Conservation (phyloP, 257 asterid genomes). For the Solanum chmielewskii region DNA sequence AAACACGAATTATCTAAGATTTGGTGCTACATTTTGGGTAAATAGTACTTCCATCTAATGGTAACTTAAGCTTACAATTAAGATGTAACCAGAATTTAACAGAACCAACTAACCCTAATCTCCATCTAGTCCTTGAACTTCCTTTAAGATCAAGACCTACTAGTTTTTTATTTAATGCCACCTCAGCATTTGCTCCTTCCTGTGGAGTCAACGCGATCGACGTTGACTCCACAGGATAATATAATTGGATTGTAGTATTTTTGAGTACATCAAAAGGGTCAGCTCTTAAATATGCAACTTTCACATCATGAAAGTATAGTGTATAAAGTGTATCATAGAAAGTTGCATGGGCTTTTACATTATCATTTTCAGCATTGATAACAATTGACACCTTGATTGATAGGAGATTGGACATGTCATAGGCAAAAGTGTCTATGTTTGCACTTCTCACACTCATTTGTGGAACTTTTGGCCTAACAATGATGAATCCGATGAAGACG, state of each 20-base stretch:
- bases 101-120: constrained; percentile 50
- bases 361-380: constrained; percentile 50
- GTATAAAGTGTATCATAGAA: constrained; percentile 28
- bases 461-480: constrained; percentile 57
- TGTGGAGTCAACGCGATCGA: constrained; percentile 45
- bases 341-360: constrained; percentile 34
- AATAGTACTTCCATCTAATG: constrained; percentile 18
- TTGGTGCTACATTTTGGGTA: constrained; percentile 55
- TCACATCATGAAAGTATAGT: constrained; percentile 36
- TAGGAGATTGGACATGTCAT: constrained; percentile 41
- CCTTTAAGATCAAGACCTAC: constrained; percentile 41
- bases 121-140: constrained; percentile 54
- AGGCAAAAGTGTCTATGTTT: constrained; percentile 42
- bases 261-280: constrained; percentile 31
- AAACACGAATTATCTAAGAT: background rate
- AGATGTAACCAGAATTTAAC: constrained; percentile 54
- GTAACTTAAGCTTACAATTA: constrained; percentile 49
- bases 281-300: constrained; percentile 30
- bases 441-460: constrained; percentile 33
- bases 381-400: constrained; percentile 34
- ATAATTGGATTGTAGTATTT: constrained; percentile 27
- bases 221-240: constrained; percentile 29
- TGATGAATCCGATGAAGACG: constrained; percentile 52
- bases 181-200: constrained; percentile 26
- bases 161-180: constrained; percentile 12